These are phyloP conservation scores for Globisporangium barbulae DNA, from an alignment of 352 stramenopile species.

Conservation along the genomic window DNA sequence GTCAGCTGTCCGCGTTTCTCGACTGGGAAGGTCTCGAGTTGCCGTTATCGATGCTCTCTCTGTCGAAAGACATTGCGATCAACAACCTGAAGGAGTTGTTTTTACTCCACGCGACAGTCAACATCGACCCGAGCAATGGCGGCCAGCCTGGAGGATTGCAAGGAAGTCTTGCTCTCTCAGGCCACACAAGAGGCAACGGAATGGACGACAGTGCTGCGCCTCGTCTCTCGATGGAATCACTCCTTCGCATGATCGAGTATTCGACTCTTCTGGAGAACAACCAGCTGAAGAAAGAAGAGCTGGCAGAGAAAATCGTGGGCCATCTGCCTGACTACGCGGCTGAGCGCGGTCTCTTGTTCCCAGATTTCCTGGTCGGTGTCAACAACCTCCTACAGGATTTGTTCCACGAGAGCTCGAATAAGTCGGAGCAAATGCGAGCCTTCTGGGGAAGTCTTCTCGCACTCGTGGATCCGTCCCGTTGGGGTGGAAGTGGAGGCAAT, in stretches of 20 bases:
- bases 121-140: background rate
- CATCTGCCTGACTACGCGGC: conserved; percentile 43
- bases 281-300: conserved; percentile 26
- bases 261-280: conserved; percentile 40
- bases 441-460: conserved; percentile 56
- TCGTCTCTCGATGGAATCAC: conserved; percentile 35
- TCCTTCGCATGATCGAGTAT: conserved; percentile 46
- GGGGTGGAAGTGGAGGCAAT: background rate
- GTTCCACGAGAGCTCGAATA: conserved; percentile 26
- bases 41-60: conserved; percentile 40
- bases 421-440: conserved; percentile 35
- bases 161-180: background rate
- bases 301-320: conserved; percentile 23
- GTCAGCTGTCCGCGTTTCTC: conserved; percentile 43
- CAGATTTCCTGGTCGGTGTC: conserved; percentile 52
- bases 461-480: conserved; percentile 22
- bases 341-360: conserved; percentile 46
- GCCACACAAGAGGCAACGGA: background rate
- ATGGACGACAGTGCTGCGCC: conserved; percentile 12
- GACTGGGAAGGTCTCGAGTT: conserved; percentile 50
- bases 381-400: conserved; percentile 39
- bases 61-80: conserved; percentile 52
- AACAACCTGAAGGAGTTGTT: conserved; percentile 54
- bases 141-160: background rate
- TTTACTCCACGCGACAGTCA: conserved; percentile 30